A percentile compares a stretch with the other conserved stretches of the same genome.
Evolutionary conservation across 768 basidiomycete genomes (phyloP).

Genomic region (Trametes maxima): DNA sequence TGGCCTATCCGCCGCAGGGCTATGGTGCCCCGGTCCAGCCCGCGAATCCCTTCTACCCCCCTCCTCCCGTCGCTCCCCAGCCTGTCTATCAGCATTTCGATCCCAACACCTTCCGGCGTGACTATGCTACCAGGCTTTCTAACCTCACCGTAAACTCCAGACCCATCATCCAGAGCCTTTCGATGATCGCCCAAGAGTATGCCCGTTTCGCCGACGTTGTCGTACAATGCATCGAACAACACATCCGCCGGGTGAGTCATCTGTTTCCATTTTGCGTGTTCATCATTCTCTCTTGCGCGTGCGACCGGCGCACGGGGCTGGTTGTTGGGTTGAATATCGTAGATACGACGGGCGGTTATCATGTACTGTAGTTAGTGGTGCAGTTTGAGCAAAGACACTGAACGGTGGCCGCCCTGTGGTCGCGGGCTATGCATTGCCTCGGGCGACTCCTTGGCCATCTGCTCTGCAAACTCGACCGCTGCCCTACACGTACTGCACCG

Average conservation of each 20-base stretch:
- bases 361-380: slow-evolving; percentile 44
- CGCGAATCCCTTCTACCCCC: slow-evolving; percentile 40
- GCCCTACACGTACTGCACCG: slow-evolving; percentile 5
- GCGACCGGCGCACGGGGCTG: neutral
- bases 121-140: slow-evolving; percentile 71
- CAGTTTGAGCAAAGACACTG: slow-evolving; percentile 45
- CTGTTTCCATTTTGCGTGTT: slow-evolving; percentile 20
- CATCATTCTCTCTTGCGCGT: neutral
- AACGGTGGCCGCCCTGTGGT: slow-evolving; percentile 4
- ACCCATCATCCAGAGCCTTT: slow-evolving; percentile 89
- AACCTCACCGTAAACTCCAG: slow-evolving; percentile 93
- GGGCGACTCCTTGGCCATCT: slow-evolving; percentile 8
- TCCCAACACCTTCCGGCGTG: slow-evolving; percentile 74
- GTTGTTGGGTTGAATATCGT: neutral
- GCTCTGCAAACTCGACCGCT: slow-evolving; percentile 20
- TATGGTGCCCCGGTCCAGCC: slow-evolving; percentile 41
- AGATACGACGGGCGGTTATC: slow-evolving; percentile 17
- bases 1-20: slow-evolving; percentile 50
- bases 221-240: slow-evolving; percentile 78
- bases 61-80: slow-evolving; percentile 50
- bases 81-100: slow-evolving; percentile 54
- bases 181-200: slow-evolving; percentile 90
- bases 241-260: slow-evolving; percentile 85
- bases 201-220: slow-evolving; percentile 77
- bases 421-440: neutral